Percentiles rank a stretch among this genome's conserved stretches.
Evolutionary conservation across 1,284 basidiomycete species (phyloP).

Genomic region (Flammula alnicola): DNA sequence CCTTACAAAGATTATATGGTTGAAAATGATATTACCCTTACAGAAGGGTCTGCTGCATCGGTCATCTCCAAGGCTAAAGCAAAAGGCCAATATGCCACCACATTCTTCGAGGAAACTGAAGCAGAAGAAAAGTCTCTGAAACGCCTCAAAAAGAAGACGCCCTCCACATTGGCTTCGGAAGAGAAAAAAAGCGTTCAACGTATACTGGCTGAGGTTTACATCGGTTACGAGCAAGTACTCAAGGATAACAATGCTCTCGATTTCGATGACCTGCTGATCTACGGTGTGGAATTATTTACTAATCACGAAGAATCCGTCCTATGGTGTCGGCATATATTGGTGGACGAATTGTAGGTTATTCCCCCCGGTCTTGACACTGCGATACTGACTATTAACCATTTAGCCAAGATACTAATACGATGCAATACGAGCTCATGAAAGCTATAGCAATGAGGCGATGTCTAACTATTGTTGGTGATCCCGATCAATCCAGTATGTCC

Average conservation of each 20-base stretch:
- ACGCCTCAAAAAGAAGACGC: slow-evolving; percentile 12
- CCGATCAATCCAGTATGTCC: slow-evolving; percentile 83
- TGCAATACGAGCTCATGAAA: slow-evolving; percentile 86
- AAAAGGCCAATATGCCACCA: slow-evolving; percentile 62
- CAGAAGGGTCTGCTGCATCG: slow-evolving; percentile 61
- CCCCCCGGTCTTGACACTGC: not conserved
- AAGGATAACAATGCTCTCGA: slow-evolving; percentile 76
- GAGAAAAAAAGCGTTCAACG: slow-evolving; percentile 21
- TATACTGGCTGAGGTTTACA: slow-evolving; percentile 63
- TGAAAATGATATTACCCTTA: slow-evolving; percentile 57
- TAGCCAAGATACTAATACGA: slow-evolving; percentile 88
- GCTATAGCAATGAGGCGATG: slow-evolving; percentile 64
- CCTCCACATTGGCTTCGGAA: slow-evolving; percentile 28
- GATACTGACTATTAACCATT: not conserved
- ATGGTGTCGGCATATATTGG: slow-evolving; percentile 80
- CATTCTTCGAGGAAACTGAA: slow-evolving; percentile 36
- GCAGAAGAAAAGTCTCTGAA: slow-evolving; percentile 20
- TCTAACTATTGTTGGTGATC: slow-evolving; percentile 89
- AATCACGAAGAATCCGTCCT: slow-evolving; percentile 55
- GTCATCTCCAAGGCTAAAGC: slow-evolving; percentile 86
- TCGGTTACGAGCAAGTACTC: slow-evolving; percentile 71
- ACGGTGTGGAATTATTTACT: slow-evolving; percentile 76
- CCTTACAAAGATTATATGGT: slow-evolving; percentile 53
- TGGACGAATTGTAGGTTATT: slow-evolving; percentile 83
- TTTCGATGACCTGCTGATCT: slow-evolving; percentile 88